These are phyloP conservation scores for Ophiostoma ulmi DNA, from an alignment of 2,329 filamentous ascomycete species.

Conservation along the genomic window DNA sequence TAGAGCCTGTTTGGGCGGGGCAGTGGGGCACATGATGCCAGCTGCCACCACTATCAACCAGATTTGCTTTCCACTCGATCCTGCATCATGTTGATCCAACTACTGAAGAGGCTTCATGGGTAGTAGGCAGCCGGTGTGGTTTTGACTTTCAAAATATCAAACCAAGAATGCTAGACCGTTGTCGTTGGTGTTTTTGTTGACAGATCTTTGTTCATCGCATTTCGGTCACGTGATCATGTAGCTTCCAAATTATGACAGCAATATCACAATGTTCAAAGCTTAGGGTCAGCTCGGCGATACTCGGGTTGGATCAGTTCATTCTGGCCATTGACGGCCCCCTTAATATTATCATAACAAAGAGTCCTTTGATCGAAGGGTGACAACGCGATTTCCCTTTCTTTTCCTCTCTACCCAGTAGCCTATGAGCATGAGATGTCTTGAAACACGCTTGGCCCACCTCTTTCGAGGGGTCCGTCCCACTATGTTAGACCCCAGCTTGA, in stretches of 20 bases:
- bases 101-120: not conserved
- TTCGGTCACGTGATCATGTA: not conserved
- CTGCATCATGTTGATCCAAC: not conserved
- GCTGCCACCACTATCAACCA: conserved; percentile 16
- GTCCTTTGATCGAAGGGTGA: not conserved
- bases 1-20: conserved; percentile 17
- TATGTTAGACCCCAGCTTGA: not conserved
- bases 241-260: no score
- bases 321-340: not conserved
- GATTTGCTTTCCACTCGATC: not conserved
- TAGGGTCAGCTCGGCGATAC: not conserved
- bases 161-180: no score
- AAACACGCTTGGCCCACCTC: conserved; percentile 8
- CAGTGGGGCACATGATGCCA: conserved; percentile 20
- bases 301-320: not conserved
- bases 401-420: not conserved
- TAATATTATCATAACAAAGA: conserved; percentile 3
- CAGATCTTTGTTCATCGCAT: not conserved
- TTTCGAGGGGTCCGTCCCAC: not conserved
- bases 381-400: not conserved
- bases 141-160: no score
- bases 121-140: no score
- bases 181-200: not conserved
- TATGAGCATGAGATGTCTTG: not conserved
- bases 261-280: not conserved